Percentiles rank a stretch among this genome's conserved stretches.
phyloP scores from a whole-genome alignment of 441 rosid genomes.

The Adansonia rubrostipa region DNA sequence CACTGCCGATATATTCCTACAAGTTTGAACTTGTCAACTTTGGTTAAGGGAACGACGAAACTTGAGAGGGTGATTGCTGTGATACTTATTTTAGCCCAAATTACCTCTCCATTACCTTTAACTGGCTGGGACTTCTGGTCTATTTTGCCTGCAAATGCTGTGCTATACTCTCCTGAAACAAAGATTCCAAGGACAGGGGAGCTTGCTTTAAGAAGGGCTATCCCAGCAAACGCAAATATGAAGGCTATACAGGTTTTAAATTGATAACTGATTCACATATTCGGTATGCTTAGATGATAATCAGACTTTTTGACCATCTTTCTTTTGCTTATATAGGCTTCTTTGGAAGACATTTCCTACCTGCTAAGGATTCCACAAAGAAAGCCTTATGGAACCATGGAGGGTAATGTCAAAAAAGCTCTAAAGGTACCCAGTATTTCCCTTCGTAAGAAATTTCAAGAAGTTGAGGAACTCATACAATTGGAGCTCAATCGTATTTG shows the following conservation, averaged over 20 bases:
- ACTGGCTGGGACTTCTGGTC: conserved; percentile 56
- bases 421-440: conserved; percentile 53
- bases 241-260: conserved; percentile 73
- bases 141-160: conserved; percentile 72
- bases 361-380: conserved; percentile 94
- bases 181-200: conserved; percentile 96
- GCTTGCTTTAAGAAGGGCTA: conserved; percentile 84
- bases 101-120: conserved; percentile 69
- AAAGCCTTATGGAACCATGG: conserved; percentile 97
- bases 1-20: conserved; percentile 31
- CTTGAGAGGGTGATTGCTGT: conserved; percentile 57
- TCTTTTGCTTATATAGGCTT: conserved; percentile 49
- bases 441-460: not conserved
- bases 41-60: conserved; percentile 27
- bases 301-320: conserved; percentile 26
- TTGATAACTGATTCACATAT: conserved; percentile 15
- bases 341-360: conserved; percentile 89
- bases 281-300: conserved; percentile 11
- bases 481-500: not conserved
- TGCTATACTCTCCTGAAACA: conserved; percentile 86
- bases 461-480: not conserved
- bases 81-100: conserved; percentile 59
- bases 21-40: conserved; percentile 33
- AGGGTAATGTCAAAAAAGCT: conserved; percentile 92
- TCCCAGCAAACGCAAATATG: conserved; percentile 91